Conservation (phyloP, 345 rosid genomes). For the Syzygium jambos region DNA sequence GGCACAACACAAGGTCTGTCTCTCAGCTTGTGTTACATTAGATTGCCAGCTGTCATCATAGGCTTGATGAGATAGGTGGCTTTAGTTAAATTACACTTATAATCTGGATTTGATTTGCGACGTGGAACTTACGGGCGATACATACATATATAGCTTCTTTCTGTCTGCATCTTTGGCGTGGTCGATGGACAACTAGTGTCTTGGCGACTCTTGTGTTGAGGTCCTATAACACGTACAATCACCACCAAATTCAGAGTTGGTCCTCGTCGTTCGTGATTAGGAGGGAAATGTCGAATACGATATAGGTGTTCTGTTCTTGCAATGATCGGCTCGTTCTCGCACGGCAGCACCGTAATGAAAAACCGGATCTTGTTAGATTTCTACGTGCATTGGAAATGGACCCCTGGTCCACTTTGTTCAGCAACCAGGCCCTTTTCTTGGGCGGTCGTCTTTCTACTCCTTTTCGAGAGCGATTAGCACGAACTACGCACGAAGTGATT, state of each 20-base stretch:
- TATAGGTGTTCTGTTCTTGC: neutral
- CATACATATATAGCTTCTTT: neutral
- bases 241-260: neutral
- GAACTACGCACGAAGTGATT: neutral
- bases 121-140: neutral
- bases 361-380: neutral
- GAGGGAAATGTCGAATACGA: neutral
- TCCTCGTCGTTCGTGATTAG: neutral
- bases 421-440: neutral
- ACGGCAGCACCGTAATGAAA: neutral
- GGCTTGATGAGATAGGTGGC: neutral
- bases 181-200: neutral
- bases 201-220: neutral
- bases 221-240: neutral
- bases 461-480: neutral
- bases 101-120: neutral
- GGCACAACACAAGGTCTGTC: neutral
- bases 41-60: neutral
- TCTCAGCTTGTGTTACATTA: neutral
- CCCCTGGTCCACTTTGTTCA: neutral
- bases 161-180: neutral
- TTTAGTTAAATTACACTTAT: neutral
- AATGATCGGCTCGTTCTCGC: neutral
- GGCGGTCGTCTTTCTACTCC: neutral
- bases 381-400: neutral